These are phyloP conservation scores for Suillus ampliporus DNA, from an alignment of 768 basidiomycete genomes.

Conservation along the genomic window DNA sequence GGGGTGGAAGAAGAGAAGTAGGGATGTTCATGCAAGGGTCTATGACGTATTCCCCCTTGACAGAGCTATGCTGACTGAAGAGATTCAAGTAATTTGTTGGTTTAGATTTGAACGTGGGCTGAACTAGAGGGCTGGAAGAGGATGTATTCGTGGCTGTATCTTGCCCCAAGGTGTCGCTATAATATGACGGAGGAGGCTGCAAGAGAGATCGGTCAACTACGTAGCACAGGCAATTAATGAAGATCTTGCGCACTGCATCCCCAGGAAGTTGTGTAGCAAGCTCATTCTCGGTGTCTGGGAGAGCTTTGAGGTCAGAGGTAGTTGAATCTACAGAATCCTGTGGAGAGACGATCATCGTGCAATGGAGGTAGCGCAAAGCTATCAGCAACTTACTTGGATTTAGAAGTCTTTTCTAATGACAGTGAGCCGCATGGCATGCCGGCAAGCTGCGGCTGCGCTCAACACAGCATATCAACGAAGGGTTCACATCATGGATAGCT, in stretches of 20 bases:
- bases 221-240: not conserved
- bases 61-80: constrained; percentile 4
- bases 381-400: not conserved
- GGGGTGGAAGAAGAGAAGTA: constrained; percentile 42
- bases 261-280: not conserved
- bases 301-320: not conserved
- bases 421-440: no score
- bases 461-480: no score
- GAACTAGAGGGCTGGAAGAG: not conserved
- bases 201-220: not conserved
- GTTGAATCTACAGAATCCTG: not conserved
- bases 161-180: not conserved
- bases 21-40: constrained; percentile 51
- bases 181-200: constrained; percentile 34
- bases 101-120: constrained; percentile 29
- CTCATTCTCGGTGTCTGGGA: not conserved
- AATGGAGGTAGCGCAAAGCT: not conserved
- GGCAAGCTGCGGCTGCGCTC: not conserved
- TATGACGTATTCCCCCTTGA: constrained; percentile 44
- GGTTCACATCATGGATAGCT: no score
- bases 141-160: not conserved
- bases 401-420: not conserved
- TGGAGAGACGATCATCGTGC: not conserved
- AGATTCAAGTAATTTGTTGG: constrained; percentile 33
- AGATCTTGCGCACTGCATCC: not conserved